Evolutionary conservation across 495 filamentous ascomycete genomes (phyloP), one percentile per base, ranked within the genome.

Genomic region (Terfezia claveryi): DNA sequence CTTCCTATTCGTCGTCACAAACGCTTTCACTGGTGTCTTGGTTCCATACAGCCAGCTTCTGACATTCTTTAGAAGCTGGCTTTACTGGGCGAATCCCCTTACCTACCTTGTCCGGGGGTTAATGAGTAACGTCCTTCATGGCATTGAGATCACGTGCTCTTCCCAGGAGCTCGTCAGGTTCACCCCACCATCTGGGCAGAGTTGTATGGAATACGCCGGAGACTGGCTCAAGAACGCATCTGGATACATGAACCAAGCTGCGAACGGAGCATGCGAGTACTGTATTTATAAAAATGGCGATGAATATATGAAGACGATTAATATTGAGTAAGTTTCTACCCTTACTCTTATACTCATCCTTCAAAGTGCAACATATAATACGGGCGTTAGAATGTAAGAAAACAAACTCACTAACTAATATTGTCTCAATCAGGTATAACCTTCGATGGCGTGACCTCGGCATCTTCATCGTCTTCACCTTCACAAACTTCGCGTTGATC

Each of bases 81-180:
- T 85, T 70, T 85, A 85, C 63, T 77, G 72, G 64, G 70, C 80
- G 46, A 76, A 74, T 1, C 80, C 80, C 0, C 81, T 82, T 64
- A 71, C 74, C 38, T 82, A 80, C 58, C 68, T 82, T n/a, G 56
- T 83, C 2, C 73, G 76, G 51, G 75, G 70, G 0, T 68, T 81
- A 36, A 56, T 83, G 7, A 72, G 68, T 4, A 71, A 75, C 14
- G 69, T 74, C 1, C 69, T 72, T 2, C 79, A 81, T 54, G 67
- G 72, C 11, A 64, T 77, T 0, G 71, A 73, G 0, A 69, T 85
- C n/a, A 44, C 54, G 4, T 85, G 81, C 55, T 61, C 72, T 10
- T 57, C 67, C 32, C 62, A 69, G 4, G 81, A 84, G 62, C 74
- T 81, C 53, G 72, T 78, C 2, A 62, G 67, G 14, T 80, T 83